Conservation (phyloP, 2,329 filamentous ascomycete genomes). For the Hortaea sp. region DNA sequence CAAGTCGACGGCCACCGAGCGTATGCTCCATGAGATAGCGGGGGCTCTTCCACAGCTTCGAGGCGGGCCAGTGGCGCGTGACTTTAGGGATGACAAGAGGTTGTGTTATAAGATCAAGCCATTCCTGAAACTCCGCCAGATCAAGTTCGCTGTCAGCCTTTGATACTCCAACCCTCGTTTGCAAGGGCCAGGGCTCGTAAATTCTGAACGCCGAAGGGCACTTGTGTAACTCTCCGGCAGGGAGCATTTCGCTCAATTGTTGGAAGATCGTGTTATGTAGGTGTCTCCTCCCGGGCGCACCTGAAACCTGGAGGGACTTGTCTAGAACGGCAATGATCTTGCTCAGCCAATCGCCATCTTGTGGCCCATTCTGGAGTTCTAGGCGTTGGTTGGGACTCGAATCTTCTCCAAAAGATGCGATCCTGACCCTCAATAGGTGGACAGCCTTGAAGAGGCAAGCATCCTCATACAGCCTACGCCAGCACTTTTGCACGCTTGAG, state of each 20-base stretch:
- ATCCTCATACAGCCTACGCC: constrained; percentile 63
- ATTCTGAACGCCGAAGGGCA: constrained; percentile 7
- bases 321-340: constrained; percentile 59
- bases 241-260: constrained; percentile 32
- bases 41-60: constrained; percentile 64
- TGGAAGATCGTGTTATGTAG: constrained; percentile 40
- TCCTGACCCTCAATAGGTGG: background rate
- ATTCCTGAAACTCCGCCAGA: constrained; percentile 20
- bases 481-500: constrained; percentile 54
- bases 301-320: constrained; percentile 64
- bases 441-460: constrained; percentile 46
- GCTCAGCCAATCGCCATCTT: constrained; percentile 38
- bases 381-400: background rate
- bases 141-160: background rate
- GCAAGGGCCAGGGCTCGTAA: constrained; percentile 4
- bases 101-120: constrained; percentile 13
- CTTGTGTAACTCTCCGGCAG: background rate
- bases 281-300: constrained; percentile 47
- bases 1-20: constrained; percentile 64
- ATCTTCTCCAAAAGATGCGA: background rate
- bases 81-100: constrained; percentile 63
- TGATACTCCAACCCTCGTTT: background rate
- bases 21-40: constrained; percentile 66
- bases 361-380: background rate
- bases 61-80: constrained; percentile 66